Evolutionary conservation across 108 stramenopile species (phyloP).

Genomic region (Hondaea fermentalgiana): DNA sequence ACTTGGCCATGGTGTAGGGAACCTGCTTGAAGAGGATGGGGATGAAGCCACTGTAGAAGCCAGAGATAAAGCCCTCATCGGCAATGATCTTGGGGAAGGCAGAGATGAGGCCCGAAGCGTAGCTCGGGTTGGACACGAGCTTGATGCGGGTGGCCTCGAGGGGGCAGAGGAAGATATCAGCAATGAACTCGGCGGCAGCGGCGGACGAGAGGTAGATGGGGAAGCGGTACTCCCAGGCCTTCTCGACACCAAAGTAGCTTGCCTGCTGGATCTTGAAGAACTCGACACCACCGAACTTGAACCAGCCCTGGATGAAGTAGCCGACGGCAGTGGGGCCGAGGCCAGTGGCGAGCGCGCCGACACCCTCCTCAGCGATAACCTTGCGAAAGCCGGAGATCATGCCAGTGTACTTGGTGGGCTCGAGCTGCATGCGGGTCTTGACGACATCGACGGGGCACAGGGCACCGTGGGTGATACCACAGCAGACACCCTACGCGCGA

Average conservation of each 20-base stretch:
- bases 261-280: slow-evolving; percentile 88
- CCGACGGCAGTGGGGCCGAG: slow-evolving; percentile 88
- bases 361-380: slow-evolving; percentile 68
- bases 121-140: slow-evolving; percentile 83
- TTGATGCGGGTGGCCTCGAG: slow-evolving; percentile 95
- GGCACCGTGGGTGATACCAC: slow-evolving; percentile 89
- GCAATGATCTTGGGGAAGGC: slow-evolving; percentile 77
- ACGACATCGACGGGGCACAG: slow-evolving; percentile 91
- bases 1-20: slow-evolving; percentile 99
- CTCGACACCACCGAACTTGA: slow-evolving; percentile 98
- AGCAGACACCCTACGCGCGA: slow-evolving; percentile 65
- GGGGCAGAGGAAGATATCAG: slow-evolving; percentile 95
- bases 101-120: slow-evolving; percentile 68
- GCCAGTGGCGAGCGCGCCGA: slow-evolving; percentile 86
- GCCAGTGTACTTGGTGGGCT: slow-evolving; percentile 50
- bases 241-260: slow-evolving; percentile 67
- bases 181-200: slow-evolving; percentile 85
- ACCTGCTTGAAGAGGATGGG: slow-evolving; percentile 96
- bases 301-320: slow-evolving; percentile 97
- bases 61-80: slow-evolving; percentile 58
- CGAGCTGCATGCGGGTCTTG: slow-evolving; percentile 92
- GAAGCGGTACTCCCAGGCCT: slow-evolving; percentile 87
- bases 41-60: slow-evolving; percentile 88
- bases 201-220: slow-evolving; percentile 82
- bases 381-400: slow-evolving; percentile 74